A percentile compares a stretch with the other conserved stretches of the same genome.
phyloP scores from a whole-genome alignment of 73 alveolate genomes.

The Paramecium caudatum region DNA sequence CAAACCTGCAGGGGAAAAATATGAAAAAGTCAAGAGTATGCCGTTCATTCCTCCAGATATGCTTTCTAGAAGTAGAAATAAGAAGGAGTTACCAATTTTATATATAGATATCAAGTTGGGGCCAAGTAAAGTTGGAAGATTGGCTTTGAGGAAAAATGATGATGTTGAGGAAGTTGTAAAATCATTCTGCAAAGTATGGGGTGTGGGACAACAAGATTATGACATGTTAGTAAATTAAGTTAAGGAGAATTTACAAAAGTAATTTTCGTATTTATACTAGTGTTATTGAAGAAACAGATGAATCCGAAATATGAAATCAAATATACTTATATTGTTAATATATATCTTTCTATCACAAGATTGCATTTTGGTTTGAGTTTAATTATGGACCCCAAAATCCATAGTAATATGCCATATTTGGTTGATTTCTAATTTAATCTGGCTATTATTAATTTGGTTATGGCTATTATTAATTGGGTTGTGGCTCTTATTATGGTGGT shows the following conservation, averaged over 20 bases:
- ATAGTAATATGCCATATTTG: slow-evolving; percentile 54
- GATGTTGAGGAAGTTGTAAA: slow-evolving; percentile 57
- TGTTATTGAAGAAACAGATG: slow-evolving; percentile 27
- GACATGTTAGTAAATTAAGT: slow-evolving; percentile 7
- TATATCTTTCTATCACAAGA: neutral
- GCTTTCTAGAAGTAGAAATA: neutral
- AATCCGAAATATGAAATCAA: neutral
- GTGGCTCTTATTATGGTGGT: neutral
- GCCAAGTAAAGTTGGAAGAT: slow-evolving; percentile 65
- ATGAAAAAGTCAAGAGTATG: slow-evolving; percentile 21
- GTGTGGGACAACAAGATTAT: slow-evolving; percentile 28
- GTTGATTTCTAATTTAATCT: slow-evolving; percentile 3
- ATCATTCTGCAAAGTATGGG: slow-evolving; percentile 55
- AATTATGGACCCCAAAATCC: slow-evolving; percentile 68
- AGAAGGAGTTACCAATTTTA: slow-evolving; percentile 42
- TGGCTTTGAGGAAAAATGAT: slow-evolving; percentile 50
- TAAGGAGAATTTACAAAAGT: slow-evolving; percentile 40
- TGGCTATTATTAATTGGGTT: slow-evolving; percentile 5
- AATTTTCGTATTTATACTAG: neutral
- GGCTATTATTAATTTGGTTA: neutral
- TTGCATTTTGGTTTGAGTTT: neutral
- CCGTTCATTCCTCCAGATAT: slow-evolving; percentile 65
- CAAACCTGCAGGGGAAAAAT: slow-evolving; percentile 55
- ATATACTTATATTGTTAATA: slow-evolving; percentile 3
- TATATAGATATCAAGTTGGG: slow-evolving; percentile 53